Base-by-base conservation (phyloP, 2,329 filamentous ascomycete species). In the Graphiopsis chlorocephala region DNA sequence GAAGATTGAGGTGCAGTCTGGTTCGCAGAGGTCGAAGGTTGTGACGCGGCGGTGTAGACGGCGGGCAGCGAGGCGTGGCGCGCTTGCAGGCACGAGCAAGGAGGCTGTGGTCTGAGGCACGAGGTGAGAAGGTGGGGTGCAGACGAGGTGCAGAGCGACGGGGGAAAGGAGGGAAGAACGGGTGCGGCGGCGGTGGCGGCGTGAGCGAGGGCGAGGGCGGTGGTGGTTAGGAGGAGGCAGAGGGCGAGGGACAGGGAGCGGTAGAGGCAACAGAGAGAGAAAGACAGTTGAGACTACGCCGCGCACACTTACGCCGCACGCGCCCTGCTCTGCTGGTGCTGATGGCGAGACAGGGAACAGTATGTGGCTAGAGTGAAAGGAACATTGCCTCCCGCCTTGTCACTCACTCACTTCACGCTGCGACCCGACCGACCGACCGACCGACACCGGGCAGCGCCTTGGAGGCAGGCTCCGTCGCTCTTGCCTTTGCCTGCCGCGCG, bases 51-150 rank as follows among this genome's bases (percentile, higher is more conserved):
- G 48, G 48, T 52, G 48, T 52, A 52, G 42, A 15, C 58, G n/a
- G 47, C 17, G 26, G 42, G 20, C 26, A 28, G 58, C 26, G n/a
- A 48, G n/a, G 11, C 48, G 52, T 35, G 28, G 52, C 52, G 52
- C 52, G 31, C 53, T 38, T 38, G 53, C 31, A 56, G 53, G 53
- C 53, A 56, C 53, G 53, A 56, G 53, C 53, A 56, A 56, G 53
- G 53, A 55, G 48, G 48, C 20, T 26, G 52, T 59, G 56, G 35
- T 48, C 42, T 33, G 33, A 42, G 26, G 56, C 20, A 38, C 31
- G 33, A 23, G 23, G 38, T 48, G 35, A 25, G 45, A 20, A 28
- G 20, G 59, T 25, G 45, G 59, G 45, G 59, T 53, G 45, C 15
- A n/a, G 45, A 17, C 29, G 15, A 33, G 26, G 38, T 59, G 56